Evolutionary conservation across 1,139 yeast genomes (phyloP).

Genomic region (Arxiozyma bovina): DNA sequence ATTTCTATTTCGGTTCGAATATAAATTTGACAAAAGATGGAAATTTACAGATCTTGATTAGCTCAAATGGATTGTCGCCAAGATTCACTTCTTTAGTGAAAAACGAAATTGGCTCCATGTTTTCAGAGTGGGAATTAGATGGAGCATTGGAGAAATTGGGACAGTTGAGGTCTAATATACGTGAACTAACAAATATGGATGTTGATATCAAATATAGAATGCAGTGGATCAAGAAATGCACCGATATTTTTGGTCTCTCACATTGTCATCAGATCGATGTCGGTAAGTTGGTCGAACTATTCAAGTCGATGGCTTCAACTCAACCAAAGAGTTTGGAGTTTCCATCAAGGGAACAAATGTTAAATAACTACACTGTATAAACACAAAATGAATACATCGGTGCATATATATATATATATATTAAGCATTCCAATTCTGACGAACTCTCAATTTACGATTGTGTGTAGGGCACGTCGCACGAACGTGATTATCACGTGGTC

Average conservation of each 20-base stretch:
- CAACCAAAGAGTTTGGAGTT: not conserved
- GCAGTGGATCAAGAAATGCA: constrained; percentile 28
- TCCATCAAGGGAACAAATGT: not conserved
- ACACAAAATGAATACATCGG: not conserved
- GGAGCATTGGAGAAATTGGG: constrained; percentile 22
- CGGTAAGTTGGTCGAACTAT: constrained; percentile 15
- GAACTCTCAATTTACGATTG: not conserved
- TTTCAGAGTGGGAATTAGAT: constrained; percentile 17
- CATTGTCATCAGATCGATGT: constrained; percentile 22
- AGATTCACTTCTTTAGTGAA: constrained; percentile 27
- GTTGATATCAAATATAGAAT: constrained; percentile 23
- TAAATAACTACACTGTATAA: constrained; percentile 3
- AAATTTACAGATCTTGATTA: constrained; percentile 24
- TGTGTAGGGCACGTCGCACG: not conserved
- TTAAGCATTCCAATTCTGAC: no score
- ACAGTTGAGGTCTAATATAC: constrained; percentile 17
- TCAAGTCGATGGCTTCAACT: constrained; percentile 12
- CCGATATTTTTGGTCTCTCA: constrained; percentile 25
- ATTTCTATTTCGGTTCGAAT: constrained; percentile 31
- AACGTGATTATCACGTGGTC: not conserved
- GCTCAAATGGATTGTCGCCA: constrained; percentile 30
- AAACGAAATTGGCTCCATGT: constrained; percentile 19
- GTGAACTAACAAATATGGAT: constrained; percentile 12
- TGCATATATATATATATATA: no score
- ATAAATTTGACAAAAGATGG: constrained; percentile 14